Percentiles rank a stretch among this genome's conserved stretches.
These are phyloP conservation scores for Erythrobasidium hasegawianum DNA, from an alignment of 1,284 basidiomycete species.

Conservation along the genomic window DNA sequence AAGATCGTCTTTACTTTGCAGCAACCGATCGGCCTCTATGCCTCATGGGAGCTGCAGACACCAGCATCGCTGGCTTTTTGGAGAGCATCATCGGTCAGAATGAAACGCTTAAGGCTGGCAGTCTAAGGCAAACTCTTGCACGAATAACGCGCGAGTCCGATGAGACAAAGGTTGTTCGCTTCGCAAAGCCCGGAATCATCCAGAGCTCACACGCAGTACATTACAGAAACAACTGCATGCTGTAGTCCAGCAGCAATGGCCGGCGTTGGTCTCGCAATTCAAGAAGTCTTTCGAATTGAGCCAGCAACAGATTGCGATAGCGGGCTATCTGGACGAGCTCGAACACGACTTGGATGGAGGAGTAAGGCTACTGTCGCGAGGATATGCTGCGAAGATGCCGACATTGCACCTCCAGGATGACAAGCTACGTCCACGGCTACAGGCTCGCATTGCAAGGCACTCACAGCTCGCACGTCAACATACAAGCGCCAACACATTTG, in stretches of 20 bases:
- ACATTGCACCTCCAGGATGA: no score
- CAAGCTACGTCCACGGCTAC: conserved; percentile 26
- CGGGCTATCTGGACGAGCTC: conserved; percentile 2
- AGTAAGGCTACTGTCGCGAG: no score
- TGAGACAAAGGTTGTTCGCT: background rate
- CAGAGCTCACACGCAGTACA: no score
- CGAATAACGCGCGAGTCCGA: conserved; percentile 10
- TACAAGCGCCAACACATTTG: conserved; percentile 5
- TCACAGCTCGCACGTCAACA: conserved; percentile 9
- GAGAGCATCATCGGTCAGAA: conserved; percentile 21
- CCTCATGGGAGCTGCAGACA: no score
- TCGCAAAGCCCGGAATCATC: no score
- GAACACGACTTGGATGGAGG: conserved; percentile 11
- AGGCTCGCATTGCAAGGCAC: conserved; percentile 5
- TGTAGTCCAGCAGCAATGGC: conserved; percentile 28
- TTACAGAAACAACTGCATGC: conserved; percentile 18
- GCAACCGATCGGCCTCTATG: no score
- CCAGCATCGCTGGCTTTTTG: conserved; percentile 7
- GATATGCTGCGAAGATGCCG: no score
- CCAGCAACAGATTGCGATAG: no score
- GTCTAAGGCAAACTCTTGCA: conserved; percentile 13
- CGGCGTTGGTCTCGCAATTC: conserved; percentile 16
- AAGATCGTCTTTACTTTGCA: no score
- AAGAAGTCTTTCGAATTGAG: no score
- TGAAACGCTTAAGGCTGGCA: conserved; percentile 13